Evolutionary conservation across 208 protist genomes (phyloP).

Genomic region (Balamuthia mandrillaris): DNA sequence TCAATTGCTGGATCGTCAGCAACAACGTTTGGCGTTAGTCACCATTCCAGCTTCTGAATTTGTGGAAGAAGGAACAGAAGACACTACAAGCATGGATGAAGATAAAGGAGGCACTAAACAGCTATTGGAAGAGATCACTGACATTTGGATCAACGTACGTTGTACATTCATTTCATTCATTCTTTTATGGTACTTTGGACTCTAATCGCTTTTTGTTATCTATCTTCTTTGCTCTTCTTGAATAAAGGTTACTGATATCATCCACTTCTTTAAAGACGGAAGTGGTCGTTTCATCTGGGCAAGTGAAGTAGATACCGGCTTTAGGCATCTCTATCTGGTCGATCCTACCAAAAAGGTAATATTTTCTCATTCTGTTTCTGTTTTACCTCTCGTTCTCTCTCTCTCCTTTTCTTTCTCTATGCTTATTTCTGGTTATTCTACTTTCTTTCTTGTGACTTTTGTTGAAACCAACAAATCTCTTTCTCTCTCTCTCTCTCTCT

Average conservation of each 20-base stretch:
- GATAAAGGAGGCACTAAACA: background rate
- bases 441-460: background rate
- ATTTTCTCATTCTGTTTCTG: background rate
- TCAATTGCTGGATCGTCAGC: conserved; percentile 51
- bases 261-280: conserved; percentile 22
- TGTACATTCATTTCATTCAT: background rate
- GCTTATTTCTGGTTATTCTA: background rate
- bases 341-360: background rate
- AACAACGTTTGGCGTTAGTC: conserved; percentile 45
- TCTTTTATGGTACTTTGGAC: background rate
- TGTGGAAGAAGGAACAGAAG: background rate
- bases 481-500: background rate
- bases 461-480: background rate
- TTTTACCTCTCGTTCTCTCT: background rate
- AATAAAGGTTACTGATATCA: conserved; percentile 20
- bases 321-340: conserved; percentile 53
- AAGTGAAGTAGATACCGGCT: conserved; percentile 46
- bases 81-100: background rate
- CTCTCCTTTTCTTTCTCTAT: background rate
- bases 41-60: background rate
- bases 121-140: background rate
- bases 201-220: background rate
- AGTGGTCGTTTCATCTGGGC: conserved; percentile 1
- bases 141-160: conserved; percentile 44
- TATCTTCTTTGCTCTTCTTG: background rate